phyloP scores from a whole-genome alignment of 2,329 filamentous ascomycete genomes.

The Penicillium sp. region DNA sequence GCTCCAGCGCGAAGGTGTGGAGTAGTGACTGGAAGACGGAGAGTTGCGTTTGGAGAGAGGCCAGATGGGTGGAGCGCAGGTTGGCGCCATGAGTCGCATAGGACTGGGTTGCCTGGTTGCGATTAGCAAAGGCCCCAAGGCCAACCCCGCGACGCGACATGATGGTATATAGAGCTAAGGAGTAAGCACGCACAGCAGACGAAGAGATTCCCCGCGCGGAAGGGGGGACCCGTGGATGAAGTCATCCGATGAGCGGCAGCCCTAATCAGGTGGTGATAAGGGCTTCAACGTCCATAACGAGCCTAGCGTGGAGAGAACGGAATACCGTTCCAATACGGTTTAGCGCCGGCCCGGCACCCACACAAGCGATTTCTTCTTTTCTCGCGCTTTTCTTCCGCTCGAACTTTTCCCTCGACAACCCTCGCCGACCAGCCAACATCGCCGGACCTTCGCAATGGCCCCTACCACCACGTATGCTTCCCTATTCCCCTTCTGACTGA shows the following conservation, averaged over 20 bases:
- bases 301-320: conserved; percentile 6
- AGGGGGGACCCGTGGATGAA: conserved; percentile 15
- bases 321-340: conserved; percentile 7
- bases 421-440: conserved; percentile 39
- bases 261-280: conserved; percentile 24
- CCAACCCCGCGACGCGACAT: conserved; percentile 68
- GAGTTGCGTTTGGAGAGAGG: conserved; percentile 86
- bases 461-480: conserved; percentile 60
- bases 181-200: too few species aligned
- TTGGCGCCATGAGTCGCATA: conserved; percentile 86
- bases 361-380: conserved; percentile 36
- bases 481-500: conserved; percentile 38
- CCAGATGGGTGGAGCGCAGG: conserved; percentile 79
- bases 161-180: too few species aligned
- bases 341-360: conserved; percentile 29
- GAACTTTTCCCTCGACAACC: conserved; percentile 33
- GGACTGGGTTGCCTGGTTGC: conserved; percentile 77
- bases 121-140: conserved; percentile 84
- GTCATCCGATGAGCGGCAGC: conserved; percentile 23
- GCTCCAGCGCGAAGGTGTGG: conserved; percentile 91
- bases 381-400: conserved; percentile 21
- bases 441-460: conserved; percentile 55
- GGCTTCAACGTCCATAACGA: not conserved
- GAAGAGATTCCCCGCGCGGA: not conserved
- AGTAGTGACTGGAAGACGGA: conserved; percentile 93